These are phyloP conservation scores for Sporisorium scitamineum DNA, from an alignment of 1,284 basidiomycete genomes.

Conservation along the genomic window DNA sequence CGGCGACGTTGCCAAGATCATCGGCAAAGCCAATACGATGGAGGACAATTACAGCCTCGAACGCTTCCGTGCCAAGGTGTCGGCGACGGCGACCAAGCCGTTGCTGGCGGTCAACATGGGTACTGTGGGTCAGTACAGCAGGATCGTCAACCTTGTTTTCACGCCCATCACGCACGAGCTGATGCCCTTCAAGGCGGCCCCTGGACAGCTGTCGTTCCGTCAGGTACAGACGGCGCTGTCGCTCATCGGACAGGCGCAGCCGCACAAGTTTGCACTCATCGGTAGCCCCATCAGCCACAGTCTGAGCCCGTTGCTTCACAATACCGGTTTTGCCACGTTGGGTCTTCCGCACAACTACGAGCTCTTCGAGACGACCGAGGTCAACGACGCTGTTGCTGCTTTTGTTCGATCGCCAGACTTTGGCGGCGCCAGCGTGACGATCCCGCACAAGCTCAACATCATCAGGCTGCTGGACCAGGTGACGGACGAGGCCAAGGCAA, in stretches of 20 bases:
- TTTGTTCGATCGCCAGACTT: conserved; percentile 80
- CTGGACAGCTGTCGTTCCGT: conserved; percentile 88
- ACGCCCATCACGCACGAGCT: conserved; percentile 90
- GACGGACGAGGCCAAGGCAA: conserved; percentile 60
- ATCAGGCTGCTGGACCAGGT: conserved; percentile 61
- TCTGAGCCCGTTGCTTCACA: conserved; percentile 92
- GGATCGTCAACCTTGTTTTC: conserved; percentile 86
- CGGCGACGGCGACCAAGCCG: conserved; percentile 71
- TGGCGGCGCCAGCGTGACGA: conserved; percentile 93
- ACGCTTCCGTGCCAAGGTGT: conserved; percentile 76
- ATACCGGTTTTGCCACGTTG: conserved; percentile 83
- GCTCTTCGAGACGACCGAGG: conserved; percentile 79
- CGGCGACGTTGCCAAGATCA: conserved; percentile 92
- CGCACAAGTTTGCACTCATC: conserved; percentile 84
- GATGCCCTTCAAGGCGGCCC: conserved; percentile 82
- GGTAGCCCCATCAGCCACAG: conserved; percentile 89
- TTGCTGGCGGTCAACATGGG: conserved; percentile 97
- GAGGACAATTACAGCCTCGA: conserved; percentile 85
- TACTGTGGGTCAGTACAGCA: conserved; percentile 80
- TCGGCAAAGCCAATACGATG: conserved; percentile 82
- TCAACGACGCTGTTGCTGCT: conserved; percentile 78
- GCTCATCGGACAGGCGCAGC: conserved; percentile 81
- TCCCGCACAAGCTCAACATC: conserved; percentile 64
- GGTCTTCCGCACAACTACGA: conserved; percentile 77
- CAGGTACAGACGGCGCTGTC: conserved; percentile 85